These are phyloP conservation scores for Paramecium tetraurelia DNA, from an alignment of 73 alveolate species.

Conservation along the genomic window DNA sequence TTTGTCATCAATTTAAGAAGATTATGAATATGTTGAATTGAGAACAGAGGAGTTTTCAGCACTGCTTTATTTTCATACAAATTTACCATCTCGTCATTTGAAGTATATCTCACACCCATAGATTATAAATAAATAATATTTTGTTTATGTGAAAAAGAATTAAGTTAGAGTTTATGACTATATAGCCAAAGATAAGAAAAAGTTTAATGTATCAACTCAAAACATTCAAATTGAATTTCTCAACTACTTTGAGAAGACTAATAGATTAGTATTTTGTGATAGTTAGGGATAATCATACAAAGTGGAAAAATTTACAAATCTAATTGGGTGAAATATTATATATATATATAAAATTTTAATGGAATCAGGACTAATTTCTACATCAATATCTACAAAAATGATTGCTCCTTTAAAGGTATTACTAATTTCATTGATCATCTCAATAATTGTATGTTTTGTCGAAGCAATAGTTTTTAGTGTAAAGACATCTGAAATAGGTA, in stretches of 20 bases:
- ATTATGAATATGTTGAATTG: not conserved
- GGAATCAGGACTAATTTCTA: not conserved
- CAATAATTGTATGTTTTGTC: not conserved
- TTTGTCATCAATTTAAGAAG: not conserved
- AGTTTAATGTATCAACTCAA: not conserved
- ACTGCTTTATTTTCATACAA: not conserved
- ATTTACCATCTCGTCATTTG: not conserved
- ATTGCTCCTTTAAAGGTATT: not conserved
- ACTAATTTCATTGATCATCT: not conserved
- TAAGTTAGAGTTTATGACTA: not conserved
- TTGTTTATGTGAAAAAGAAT: not conserved
- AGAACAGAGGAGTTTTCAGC: not conserved
- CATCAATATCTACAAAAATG: not conserved
- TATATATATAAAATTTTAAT: not conserved
- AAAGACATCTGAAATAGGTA: not conserved
- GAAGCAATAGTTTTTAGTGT: not conserved
- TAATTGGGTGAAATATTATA: not conserved
- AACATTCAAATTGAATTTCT: not conserved
- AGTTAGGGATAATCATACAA: not conserved
- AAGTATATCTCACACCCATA: not conserved
- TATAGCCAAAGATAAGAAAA: not conserved
- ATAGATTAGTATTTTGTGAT: not conserved
- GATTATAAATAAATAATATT: not conserved
- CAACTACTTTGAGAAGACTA: not conserved
- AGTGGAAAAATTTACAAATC: not conserved